phyloP scores from a whole-genome alignment of 805 yeast genomes.

The Metschnikowia lunata region DNA sequence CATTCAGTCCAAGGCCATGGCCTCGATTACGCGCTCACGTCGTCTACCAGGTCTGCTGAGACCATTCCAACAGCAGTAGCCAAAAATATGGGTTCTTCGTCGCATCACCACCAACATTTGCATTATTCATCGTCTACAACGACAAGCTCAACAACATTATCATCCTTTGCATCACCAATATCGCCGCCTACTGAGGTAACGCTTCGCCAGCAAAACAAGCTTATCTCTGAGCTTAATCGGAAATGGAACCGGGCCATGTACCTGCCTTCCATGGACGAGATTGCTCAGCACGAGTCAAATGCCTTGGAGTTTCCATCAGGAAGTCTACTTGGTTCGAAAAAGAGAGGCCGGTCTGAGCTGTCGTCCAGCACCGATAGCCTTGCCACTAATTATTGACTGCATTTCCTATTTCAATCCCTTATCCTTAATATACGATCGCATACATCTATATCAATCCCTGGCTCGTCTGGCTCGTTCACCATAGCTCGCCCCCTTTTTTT shows the following conservation, averaged over 20 bases:
- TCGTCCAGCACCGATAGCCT: slow-evolving; percentile 17
- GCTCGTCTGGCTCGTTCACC: not conserved
- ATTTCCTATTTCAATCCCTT: not conserved
- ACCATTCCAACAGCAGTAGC: not conserved
- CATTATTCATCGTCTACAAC: not conserved
- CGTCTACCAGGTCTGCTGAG: not conserved
- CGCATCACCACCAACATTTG: not conserved
- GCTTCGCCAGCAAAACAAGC: slow-evolving; percentile 28
- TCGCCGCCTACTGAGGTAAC: slow-evolving; percentile 12
- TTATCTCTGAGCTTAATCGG: slow-evolving; percentile 33
- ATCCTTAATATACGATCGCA: not conserved
- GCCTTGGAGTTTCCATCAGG: slow-evolving; percentile 3
- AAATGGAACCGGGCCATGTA: slow-evolving; percentile 36
- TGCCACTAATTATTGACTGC: slow-evolving; percentile 4
- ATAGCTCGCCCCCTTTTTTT: not conserved
- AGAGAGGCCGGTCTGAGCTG: slow-evolving; percentile 19
- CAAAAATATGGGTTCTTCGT: not conserved
- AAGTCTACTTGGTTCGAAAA: slow-evolving; percentile 5
- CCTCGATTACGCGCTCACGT: not conserved
- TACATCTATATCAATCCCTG: not conserved
- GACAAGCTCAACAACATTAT: not conserved
- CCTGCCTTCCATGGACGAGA: slow-evolving; percentile 6
- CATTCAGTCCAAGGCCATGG: not conserved
- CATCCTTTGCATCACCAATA: slow-evolving; percentile 4
- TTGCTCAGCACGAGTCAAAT: slow-evolving; percentile 2